Evolutionary conservation across 805 yeast species (phyloP).

Genomic region (Ogataea thermomethanolica): DNA sequence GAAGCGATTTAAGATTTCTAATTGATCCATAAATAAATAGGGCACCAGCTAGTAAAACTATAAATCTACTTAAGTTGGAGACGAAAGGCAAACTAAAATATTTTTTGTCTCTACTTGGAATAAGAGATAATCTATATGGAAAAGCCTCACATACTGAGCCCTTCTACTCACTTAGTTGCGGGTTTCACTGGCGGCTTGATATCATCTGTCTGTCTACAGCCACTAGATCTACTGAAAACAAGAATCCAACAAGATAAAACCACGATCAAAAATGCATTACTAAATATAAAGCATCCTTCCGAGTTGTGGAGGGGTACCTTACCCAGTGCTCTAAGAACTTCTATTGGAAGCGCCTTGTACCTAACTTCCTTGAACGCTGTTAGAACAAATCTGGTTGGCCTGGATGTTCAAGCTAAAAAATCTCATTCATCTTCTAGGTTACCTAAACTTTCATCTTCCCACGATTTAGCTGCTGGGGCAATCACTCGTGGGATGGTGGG

Average conservation of each 20-base stretch:
- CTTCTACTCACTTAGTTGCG: conserved; percentile 56
- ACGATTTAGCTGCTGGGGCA: conserved; percentile 75
- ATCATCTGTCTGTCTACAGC: conserved; percentile 78
- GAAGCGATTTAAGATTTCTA: background rate
- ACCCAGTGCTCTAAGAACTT: conserved; percentile 86
- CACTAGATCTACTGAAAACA: conserved; percentile 85
- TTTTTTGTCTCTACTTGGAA: no score
- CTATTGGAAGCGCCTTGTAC: conserved; percentile 86
- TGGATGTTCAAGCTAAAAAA: conserved; percentile 11
- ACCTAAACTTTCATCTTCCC: conserved; percentile 68
- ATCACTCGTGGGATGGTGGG: conserved; percentile 80
- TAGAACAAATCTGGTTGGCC: conserved; percentile 48
- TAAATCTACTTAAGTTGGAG: no score
- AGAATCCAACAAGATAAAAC: conserved; percentile 63
- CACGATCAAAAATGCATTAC: conserved; percentile 33
- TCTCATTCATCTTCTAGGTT: conserved; percentile 40
- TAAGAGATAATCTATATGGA: no score
- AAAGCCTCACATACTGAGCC: no score
- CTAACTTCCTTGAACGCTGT: conserved; percentile 65
- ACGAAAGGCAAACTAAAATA: no score
- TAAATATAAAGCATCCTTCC: conserved; percentile 39
- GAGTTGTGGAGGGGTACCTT: conserved; percentile 91
- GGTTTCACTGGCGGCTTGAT: conserved; percentile 85
- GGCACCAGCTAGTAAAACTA: no score
- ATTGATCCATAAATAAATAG: background rate